Conservation (phyloP, 225 moss, liverwort and hornwort species). For the Takakia lepidozioides region DNA sequence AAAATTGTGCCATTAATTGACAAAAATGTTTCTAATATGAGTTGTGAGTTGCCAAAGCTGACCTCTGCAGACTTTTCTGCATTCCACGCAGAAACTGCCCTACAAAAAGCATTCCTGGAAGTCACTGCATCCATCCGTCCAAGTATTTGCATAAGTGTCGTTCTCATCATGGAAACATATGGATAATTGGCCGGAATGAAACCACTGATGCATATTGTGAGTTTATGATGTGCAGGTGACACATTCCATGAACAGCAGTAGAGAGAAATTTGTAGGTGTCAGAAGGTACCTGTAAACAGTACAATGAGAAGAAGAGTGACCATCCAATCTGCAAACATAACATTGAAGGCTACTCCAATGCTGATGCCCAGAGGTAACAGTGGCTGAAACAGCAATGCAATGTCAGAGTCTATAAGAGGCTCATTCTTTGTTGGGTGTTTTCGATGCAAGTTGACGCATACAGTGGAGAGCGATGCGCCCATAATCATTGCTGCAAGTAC, state of each 20-base stretch:
- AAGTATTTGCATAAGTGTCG: not conserved
- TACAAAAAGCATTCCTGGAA: not conserved
- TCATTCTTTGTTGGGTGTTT: not conserved
- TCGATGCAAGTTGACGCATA: constrained; percentile 1
- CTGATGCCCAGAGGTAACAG: not conserved
- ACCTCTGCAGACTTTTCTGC: not conserved
- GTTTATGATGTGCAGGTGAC: too few species aligned
- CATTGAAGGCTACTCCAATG: too few species aligned
- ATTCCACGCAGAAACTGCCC: not conserved
- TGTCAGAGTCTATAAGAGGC: not conserved
- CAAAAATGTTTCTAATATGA: too few species aligned
- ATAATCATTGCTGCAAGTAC: constrained; percentile 13
- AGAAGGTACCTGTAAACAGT: not conserved
- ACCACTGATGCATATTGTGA: too few species aligned
- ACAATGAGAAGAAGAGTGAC: constrained; percentile 1
- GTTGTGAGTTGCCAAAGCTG: too few species aligned
- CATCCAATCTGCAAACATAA: constrained; percentile 3
- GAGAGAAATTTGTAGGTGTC: not conserved
- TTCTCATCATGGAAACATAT: not conserved
- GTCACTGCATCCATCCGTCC: not conserved
- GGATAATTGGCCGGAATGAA: not conserved
- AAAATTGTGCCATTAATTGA: not conserved
- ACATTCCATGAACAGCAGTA: too few species aligned
- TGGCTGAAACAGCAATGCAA: not conserved
- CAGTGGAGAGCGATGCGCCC: constrained; percentile 7